These are phyloP conservation scores for Leccinum subrobustum DNA, from an alignment of 1,284 basidiomycete species.

Conservation along the genomic window DNA sequence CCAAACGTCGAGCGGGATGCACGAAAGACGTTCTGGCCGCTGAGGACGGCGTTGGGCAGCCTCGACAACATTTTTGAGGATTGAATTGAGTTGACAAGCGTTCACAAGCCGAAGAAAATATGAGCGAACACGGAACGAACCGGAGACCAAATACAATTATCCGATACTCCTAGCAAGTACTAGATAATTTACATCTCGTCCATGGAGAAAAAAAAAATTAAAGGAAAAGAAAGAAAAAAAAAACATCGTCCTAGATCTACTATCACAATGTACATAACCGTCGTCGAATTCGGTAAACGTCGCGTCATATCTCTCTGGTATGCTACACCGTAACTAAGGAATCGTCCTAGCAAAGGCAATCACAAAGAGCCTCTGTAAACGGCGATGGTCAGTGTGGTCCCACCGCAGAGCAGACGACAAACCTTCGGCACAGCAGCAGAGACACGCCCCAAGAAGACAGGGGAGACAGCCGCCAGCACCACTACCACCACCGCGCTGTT, in stretches of 20 bases:
- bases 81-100: conserved; percentile 31
- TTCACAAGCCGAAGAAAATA: conserved; percentile 22
- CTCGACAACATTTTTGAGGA: conserved; percentile 71
- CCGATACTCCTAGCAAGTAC: conserved; percentile 20
- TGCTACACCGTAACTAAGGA: conserved; percentile 15
- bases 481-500: conserved; percentile 43
- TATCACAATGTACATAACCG: conserved; percentile 19
- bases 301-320: conserved; percentile 15
- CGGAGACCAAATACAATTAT: conserved; percentile 27
- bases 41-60: conserved; percentile 68
- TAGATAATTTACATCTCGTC: conserved; percentile 35
- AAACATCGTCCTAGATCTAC: conserved; percentile 7
- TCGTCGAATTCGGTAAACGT: conserved; percentile 13
- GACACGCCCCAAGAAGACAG: conserved; percentile 67
- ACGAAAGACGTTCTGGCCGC: conserved; percentile 31
- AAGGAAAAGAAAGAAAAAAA: background rate
- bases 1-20: conserved; percentile 41
- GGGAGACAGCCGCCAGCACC: conserved; percentile 53
- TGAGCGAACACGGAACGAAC: conserved; percentile 31
- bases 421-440: conserved; percentile 82
- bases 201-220: conserved; percentile 4
- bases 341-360: conserved; percentile 57
- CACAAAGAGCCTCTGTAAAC: conserved; percentile 61
- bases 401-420: conserved; percentile 23
- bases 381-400: conserved; percentile 8